Percentiles rank a stretch among this genome's conserved stretches.
These are phyloP conservation scores for Podaxis sp. DNA, from an alignment of 768 basidiomycete species.

Conservation along the genomic window DNA sequence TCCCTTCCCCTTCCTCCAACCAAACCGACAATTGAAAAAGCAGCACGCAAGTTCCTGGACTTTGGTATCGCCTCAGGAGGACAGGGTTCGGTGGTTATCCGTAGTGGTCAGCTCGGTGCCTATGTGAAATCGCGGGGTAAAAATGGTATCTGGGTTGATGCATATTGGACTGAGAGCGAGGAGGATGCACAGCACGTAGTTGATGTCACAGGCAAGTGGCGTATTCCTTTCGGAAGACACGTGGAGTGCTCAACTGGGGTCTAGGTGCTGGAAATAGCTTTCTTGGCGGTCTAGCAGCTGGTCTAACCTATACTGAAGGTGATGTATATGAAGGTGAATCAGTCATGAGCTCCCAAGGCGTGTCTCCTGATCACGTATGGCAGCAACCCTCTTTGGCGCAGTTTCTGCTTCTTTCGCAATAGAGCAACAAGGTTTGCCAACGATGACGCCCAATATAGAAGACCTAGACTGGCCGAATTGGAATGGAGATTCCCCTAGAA, in stretches of 20 bases:
- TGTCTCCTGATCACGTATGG: conserved; percentile 11
- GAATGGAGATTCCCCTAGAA: conserved; percentile 69
- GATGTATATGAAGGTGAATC: conserved; percentile 67
- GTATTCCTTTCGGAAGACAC: not conserved
- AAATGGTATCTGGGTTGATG: conserved; percentile 62
- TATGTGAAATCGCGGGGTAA: conserved; percentile 49
- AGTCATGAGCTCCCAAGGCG: not conserved
- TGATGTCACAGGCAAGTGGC: conserved; percentile 74
- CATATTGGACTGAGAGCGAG: conserved; percentile 59
- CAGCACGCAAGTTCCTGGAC: conserved; percentile 60
- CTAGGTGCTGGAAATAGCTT: conserved; percentile 91
- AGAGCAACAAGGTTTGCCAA: conserved; percentile 79
- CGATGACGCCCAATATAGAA: conserved; percentile 33
- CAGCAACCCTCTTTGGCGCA: conserved; percentile 72
- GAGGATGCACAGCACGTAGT: conserved; percentile 51
- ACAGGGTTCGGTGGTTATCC: conserved; percentile 66
- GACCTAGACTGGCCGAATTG: conserved; percentile 40
- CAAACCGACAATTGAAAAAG: conserved; percentile 59
- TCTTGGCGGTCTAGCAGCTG: conserved; percentile 81
- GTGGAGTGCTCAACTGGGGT: not conserved
- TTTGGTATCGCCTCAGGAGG: conserved; percentile 53
- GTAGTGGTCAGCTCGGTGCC: conserved; percentile 72
- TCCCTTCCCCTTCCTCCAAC: conserved; percentile 51
- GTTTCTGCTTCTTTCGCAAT: conserved; percentile 83
- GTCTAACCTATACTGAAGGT: conserved; percentile 52